Percentiles rank a stretch among this genome's conserved stretches.
These are phyloP conservation scores for Yarrowia divulgata DNA, from an alignment of 805 yeast genomes.

Conservation along the genomic window DNA sequence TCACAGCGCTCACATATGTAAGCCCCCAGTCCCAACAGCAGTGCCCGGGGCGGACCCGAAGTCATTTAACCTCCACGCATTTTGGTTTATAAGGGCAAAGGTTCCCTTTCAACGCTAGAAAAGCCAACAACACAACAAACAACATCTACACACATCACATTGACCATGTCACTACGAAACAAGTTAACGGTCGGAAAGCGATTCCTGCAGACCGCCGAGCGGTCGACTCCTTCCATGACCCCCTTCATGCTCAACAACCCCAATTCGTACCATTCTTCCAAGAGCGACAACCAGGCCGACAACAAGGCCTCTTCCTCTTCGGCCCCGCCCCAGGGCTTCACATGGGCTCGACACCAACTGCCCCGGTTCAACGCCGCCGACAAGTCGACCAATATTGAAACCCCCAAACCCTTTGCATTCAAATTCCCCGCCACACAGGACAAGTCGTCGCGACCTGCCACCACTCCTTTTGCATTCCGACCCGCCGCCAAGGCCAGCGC, in stretches of 20 bases:
- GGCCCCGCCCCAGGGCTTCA: slow-evolving; percentile 17
- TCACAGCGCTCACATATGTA: slow-evolving; percentile 13
- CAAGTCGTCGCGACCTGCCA: slow-evolving; percentile 32
- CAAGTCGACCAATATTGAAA: slow-evolving; percentile 4
- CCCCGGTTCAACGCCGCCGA: slow-evolving; percentile 26
- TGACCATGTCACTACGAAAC: slow-evolving; percentile 30
- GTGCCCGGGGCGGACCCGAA: slow-evolving; percentile 36
- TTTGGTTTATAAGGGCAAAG: slow-evolving; percentile 33
- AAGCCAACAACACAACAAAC: slow-evolving; percentile 4
- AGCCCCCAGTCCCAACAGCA: slow-evolving; percentile 15
- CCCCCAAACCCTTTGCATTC: slow-evolving; percentile 38
- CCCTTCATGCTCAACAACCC: slow-evolving; percentile 39
- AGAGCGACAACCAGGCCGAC: slow-evolving; percentile 6
- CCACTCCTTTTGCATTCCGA: slow-evolving; percentile 35
- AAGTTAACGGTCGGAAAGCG: slow-evolving; percentile 24
- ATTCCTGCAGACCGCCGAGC: slow-evolving; percentile 39
- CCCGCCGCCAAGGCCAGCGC: slow-evolving; percentile 21
- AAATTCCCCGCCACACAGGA: slow-evolving; percentile 34
- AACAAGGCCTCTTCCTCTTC: slow-evolving; percentile 7
- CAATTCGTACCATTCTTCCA: slow-evolving; percentile 30
- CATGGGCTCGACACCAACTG: slow-evolving; percentile 37
- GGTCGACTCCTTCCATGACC: slow-evolving; percentile 36
- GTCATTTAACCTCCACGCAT: slow-evolving; percentile 30
- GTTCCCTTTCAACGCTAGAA: slow-evolving; percentile 18
- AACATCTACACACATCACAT: background rate